Evolutionary conservation across 371 early-diverging fungal genomes (phyloP), one percentile per base, ranked within the genome.

Genomic region (Zychaea mexicana): DNA sequence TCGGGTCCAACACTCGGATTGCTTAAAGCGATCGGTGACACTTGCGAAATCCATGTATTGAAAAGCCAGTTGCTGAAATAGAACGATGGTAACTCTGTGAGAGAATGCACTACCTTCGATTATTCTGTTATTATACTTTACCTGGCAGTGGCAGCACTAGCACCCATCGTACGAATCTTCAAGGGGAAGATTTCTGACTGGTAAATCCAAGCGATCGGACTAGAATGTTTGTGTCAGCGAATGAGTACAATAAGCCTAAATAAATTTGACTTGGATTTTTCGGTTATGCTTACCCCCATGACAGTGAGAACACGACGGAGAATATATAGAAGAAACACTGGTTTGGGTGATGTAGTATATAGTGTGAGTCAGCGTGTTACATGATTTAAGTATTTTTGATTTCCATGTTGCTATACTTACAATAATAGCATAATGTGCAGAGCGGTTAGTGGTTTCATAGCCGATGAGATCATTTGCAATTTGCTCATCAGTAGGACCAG

Each of bases 161-260:
- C 66, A 42, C 72, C 72, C 67, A 67, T 71, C 24, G 68, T 63
- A 33, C 72, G 67, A 38, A 71, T 64, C 38, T 64, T 61, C 31
- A 67, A 62, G 33, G 64, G 55, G 64, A 71, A 84, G 70, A 85
- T 78, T 68, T 87, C 87, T 54, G 84, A 76, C 59, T 82, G 85
- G 69, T 84, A 83, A 53, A 70, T 61, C 70, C 70, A 70, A 5
- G 70, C 70, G 19, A 70, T 67, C 32, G 81, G 81, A 26, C 81
- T 60, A 49, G 26, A 24, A 24, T 49, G 49, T 49, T 46, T 15
- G 19, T 46, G 46, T 46, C 21, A 46, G 46, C 19, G 1, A 33
- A 31, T 21, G 17, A 15, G 5, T 15, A 13, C 32, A 55, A 32
- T 19, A 17, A 19, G 78, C 76, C 81, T 31, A 81, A 71, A 46